phyloP scores from a whole-genome alignment of 345 rosid genomes.

The Aquilaria yunnanensis region DNA sequence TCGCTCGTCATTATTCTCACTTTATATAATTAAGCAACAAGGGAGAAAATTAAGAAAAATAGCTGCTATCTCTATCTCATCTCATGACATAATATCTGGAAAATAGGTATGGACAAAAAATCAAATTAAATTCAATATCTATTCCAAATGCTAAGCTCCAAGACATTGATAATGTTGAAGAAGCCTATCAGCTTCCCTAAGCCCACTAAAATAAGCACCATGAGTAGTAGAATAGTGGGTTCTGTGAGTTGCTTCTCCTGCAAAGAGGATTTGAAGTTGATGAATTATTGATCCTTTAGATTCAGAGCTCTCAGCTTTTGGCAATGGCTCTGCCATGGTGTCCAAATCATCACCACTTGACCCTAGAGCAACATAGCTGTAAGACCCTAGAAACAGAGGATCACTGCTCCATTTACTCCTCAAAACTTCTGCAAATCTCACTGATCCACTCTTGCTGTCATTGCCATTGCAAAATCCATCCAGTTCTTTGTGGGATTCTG shows the following conservation, averaged over 20 bases:
- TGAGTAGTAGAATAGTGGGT: conserved; percentile 96
- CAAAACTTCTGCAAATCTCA: conserved; percentile 48
- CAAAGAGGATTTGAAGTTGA: conserved; percentile 75
- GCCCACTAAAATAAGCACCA: conserved; percentile 93
- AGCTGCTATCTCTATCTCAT: background rate
- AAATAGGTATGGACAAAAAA: conserved; percentile 21
- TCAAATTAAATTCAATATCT: conserved; percentile 19
- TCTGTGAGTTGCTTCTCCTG: conserved; percentile 97
- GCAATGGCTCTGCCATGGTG: conserved; percentile 82
- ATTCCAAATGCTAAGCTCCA: conserved; percentile 32
- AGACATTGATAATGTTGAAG: conserved; percentile 69
- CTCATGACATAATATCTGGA: conserved; percentile 7
- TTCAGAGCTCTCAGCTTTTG: conserved; percentile 22
- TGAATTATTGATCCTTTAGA: conserved; percentile 1
- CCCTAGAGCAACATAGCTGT: conserved; percentile 80
- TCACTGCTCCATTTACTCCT: conserved; percentile 89
- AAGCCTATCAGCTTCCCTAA: conserved; percentile 95
- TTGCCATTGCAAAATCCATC: conserved; percentile 33
- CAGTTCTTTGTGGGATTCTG: conserved; percentile 7
- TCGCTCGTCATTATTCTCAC: conserved; percentile 13
- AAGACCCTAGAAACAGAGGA: conserved; percentile 86
- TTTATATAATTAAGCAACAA: conserved; percentile 22
- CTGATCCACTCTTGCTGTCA: conserved; percentile 16
- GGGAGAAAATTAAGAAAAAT: conserved; percentile 17
- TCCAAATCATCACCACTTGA: conserved; percentile 91